Evolutionary conservation across 225 moss, liverwort and hornwort genomes (phyloP).

Genomic region (Sphagnum tenellum): DNA sequence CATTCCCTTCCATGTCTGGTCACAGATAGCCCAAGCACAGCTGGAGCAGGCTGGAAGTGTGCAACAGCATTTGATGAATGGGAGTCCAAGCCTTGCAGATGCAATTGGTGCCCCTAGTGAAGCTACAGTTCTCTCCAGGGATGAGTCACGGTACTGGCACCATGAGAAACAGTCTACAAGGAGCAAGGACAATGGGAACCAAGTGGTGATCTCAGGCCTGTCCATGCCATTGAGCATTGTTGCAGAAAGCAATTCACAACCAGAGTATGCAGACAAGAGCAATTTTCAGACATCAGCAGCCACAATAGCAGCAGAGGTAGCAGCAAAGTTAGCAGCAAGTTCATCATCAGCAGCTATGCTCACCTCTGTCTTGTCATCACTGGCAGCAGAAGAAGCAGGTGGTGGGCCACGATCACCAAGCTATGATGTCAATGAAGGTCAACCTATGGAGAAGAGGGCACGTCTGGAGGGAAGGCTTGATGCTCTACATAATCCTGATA

Average conservation of each 20-base stretch:
- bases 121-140: slow-evolving; percentile 20
- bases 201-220: slow-evolving; percentile 23
- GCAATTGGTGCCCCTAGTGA: slow-evolving; percentile 41
- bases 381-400: slow-evolving; percentile 84
- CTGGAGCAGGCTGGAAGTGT: slow-evolving; percentile 67
- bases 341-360: slow-evolving; percentile 93
- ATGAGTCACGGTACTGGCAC: slow-evolving; percentile 28
- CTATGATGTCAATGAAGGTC: slow-evolving; percentile 41
- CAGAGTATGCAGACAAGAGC: slow-evolving; percentile 48
- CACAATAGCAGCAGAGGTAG: slow-evolving; percentile 82
- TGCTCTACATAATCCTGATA: slow-evolving; percentile 16
- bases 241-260: slow-evolving; percentile 32
- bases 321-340: slow-evolving; percentile 82
- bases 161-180: slow-evolving; percentile 30
- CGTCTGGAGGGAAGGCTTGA: slow-evolving; percentile 58
- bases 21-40: slow-evolving; percentile 81
- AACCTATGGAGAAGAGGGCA: slow-evolving; percentile 57
- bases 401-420: slow-evolving; percentile 31
- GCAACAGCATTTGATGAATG: slow-evolving; percentile 67
- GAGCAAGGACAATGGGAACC: slow-evolving; percentile 31
- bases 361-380: slow-evolving; percentile 82
- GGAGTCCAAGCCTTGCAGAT: slow-evolving; percentile 41
- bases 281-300: slow-evolving; percentile 32
- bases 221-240: slow-evolving; percentile 18
- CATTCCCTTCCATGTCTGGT: slow-evolving; percentile 1